Evolutionary conservation across 768 basidiomycete species (phyloP), one percentile per base, ranked within the genome.

Genomic region (Royoungia palumana): DNA sequence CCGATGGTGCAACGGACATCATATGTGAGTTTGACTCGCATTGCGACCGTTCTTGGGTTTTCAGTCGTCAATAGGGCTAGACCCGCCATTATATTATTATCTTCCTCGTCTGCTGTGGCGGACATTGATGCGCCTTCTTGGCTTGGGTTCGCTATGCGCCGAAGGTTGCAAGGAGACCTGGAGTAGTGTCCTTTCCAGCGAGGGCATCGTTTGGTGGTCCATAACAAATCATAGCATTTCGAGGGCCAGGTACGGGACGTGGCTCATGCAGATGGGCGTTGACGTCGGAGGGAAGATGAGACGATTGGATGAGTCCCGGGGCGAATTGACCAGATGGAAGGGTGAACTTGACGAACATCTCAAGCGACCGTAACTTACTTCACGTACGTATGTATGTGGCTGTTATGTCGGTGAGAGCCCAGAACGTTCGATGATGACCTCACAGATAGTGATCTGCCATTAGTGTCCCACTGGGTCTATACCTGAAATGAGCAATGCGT

Each of bases 21-120:
- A 73, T 83, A 19, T 83, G 81, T 82, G 50, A 39, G 73, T 67
- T 19, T 24, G 25, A n/a, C 46, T 13, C 30, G 20, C 2, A 27
- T 20, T 9, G 35, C 34, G 10, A 14, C 27, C n/a, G 54, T 30
- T 16, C 27, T 22, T n/a, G n/a, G n/a, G n/a, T n/a, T n/a, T 52
- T 35, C 17, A 14, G 12, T 24, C 7, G 3, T 3, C 5, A 6
- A 53, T 36, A 87, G 83, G 85, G 85, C 68, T 87, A 17, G 83
- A 86, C 54, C 83, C 83, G 8, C 85, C 84, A 13, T 66, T 86
- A 30, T 14, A 68, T 8, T 63, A 78, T 9, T 87, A 86, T 66
- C 72, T 86, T 46, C 82, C 84, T 17, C 80, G 85, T 16, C 55
- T 85, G 24, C 59, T 77, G 50, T 54, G 69, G 46, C 72, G 84